Conservation (phyloP, 1,284 basidiomycete species). For the Abortiporus biennis region DNA sequence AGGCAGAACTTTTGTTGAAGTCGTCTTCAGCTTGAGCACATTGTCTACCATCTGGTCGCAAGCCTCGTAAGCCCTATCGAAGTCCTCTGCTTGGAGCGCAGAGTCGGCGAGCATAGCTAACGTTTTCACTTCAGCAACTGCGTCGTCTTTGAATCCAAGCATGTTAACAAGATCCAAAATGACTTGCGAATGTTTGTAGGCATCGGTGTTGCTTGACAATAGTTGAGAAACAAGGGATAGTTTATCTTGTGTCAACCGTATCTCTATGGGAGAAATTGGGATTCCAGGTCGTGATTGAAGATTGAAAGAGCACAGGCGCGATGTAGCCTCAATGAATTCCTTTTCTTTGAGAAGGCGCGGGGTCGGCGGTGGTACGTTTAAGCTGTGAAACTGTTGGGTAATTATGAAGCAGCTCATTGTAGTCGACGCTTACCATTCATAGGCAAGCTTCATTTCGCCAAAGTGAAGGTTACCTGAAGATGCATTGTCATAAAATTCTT, state of each 20-base stretch:
- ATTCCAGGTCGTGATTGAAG: constrained; percentile 69
- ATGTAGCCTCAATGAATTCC: constrained; percentile 93
- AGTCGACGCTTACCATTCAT: constrained; percentile 71
- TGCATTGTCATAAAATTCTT: constrained; percentile 92
- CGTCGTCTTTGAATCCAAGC: constrained; percentile 72
- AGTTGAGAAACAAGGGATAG: constrained; percentile 79
- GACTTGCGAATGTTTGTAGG: constrained; percentile 85
- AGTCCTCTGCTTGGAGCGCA: constrained; percentile 78
- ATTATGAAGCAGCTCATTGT: constrained; percentile 4
- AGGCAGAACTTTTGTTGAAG: constrained; percentile 29
- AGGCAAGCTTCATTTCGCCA: constrained; percentile 93
- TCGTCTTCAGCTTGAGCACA: constrained; percentile 41
- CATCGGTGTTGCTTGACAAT: constrained; percentile 74
- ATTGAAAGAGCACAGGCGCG: constrained; percentile 79
- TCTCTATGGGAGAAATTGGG: constrained; percentile 83
- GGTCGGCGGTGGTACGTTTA: constrained; percentile 66
- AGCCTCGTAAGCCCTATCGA: constrained; percentile 63
- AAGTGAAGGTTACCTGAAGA: constrained; percentile 85
- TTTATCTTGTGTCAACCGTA: constrained; percentile 82
- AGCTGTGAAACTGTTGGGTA: constrained; percentile 35
- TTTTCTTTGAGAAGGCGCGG: constrained; percentile 64
- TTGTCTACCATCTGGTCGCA: constrained; percentile 67
- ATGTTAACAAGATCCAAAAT: constrained; percentile 85
- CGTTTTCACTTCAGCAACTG: constrained; percentile 70
- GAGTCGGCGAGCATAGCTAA: constrained; percentile 86